Evolutionary conservation across 805 yeast species (phyloP).

Genomic region (Lipomyces spencermartinsiae): DNA sequence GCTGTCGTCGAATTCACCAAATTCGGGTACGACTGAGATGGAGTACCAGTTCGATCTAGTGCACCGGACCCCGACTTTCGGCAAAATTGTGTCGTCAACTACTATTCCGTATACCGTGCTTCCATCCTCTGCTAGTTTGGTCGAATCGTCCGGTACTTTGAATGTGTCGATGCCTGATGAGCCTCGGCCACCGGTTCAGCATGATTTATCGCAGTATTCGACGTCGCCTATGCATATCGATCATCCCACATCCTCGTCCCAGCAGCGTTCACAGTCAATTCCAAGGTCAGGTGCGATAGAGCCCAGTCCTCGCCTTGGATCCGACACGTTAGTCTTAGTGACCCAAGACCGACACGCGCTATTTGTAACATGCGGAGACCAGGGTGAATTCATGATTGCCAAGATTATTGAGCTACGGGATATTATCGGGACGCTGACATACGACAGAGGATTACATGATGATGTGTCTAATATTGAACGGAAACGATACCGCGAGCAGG

Average conservation of each 20-base stretch:
- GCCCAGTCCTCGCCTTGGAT: background rate
- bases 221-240: background rate
- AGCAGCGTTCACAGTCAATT: no score
- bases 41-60: conserved; percentile 15
- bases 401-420: conserved; percentile 19
- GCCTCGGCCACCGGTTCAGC: background rate
- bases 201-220: conserved; percentile 2
- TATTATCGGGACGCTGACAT: conserved; percentile 3
- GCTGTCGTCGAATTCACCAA: background rate
- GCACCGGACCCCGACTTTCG: conserved; percentile 13
- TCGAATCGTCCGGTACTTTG: background rate
- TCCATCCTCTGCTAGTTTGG: background rate
- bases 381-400: conserved; percentile 16
- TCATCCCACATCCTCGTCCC: conserved; percentile 1
- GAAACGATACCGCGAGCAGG: background rate
- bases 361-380: conserved; percentile 16
- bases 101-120: conserved; percentile 21
- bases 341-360: conserved; percentile 23
- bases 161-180: background rate
- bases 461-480: background rate
- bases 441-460: conserved; percentile 10
- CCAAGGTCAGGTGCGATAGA: background rate
- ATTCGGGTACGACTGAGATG: background rate
- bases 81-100: conserved; percentile 17
- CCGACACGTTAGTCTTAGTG: conserved; percentile 27